Conservation (phyloP, 352 stramenopile genomes). For the Phytophthora macrochlamydospora region DNA sequence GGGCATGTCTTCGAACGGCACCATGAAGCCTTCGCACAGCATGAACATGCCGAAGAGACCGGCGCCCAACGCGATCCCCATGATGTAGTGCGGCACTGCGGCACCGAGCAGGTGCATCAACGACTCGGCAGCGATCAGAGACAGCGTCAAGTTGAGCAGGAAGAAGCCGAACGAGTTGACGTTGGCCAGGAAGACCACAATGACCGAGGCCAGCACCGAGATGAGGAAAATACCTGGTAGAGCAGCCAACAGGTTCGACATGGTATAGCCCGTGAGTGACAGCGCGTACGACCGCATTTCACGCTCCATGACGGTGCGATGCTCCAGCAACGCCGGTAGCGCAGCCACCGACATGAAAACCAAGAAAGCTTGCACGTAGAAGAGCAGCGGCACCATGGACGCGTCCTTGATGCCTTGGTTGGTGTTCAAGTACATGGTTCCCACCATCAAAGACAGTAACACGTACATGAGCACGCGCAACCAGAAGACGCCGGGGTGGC, state of each 20-base stretch:
- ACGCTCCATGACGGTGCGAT: slow-evolving; percentile 86
- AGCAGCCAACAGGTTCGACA: slow-evolving; percentile 74
- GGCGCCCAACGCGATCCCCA: slow-evolving; percentile 81
- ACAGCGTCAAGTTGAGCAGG: slow-evolving; percentile 77
- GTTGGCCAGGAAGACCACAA: slow-evolving; percentile 61
- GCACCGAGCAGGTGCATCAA: slow-evolving; percentile 83
- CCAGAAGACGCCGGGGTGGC: slow-evolving; percentile 82
- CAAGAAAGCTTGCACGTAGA: slow-evolving; percentile 92
- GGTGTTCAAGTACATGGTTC: slow-evolving; percentile 76
- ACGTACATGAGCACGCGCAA: slow-evolving; percentile 86
- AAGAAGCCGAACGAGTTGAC: slow-evolving; percentile 72
- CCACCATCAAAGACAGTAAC: slow-evolving; percentile 75
- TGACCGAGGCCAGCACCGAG: slow-evolving; percentile 53
- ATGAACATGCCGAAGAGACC: slow-evolving; percentile 90
- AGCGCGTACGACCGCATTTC: slow-evolving; percentile 66
- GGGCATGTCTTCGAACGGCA: slow-evolving; percentile 65
- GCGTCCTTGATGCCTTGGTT: slow-evolving; percentile 37
- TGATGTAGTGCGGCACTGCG: slow-evolving; percentile 86
- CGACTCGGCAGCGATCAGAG: slow-evolving; percentile 78
- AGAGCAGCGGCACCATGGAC: slow-evolving; percentile 74
- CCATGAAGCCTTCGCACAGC: slow-evolving; percentile 89
- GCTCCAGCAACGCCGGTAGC: slow-evolving; percentile 85
- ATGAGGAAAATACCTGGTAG: slow-evolving; percentile 78
- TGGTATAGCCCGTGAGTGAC: slow-evolving; percentile 73
- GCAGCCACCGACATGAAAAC: slow-evolving; percentile 93